Conservation (phyloP, 768 basidiomycete species). For the Podaxis mareebaensis region DNA sequence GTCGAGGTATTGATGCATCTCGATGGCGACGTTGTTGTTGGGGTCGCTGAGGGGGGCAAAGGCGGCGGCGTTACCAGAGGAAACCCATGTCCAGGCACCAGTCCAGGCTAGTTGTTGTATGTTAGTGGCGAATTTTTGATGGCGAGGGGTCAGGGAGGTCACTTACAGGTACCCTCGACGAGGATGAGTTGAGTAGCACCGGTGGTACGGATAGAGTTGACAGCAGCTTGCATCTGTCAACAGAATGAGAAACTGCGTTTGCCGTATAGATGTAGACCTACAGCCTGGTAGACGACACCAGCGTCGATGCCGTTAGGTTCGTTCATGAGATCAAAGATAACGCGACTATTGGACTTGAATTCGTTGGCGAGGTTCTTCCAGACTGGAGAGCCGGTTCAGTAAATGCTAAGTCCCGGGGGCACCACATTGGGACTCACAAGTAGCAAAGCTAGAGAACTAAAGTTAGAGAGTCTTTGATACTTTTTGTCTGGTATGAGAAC, state of each 20-base stretch:
- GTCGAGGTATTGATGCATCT: constrained; percentile 76
- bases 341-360: constrained; percentile 52
- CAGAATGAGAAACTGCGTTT: background rate
- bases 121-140: background rate
- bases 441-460: constrained; percentile 41
- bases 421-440: constrained; percentile 34
- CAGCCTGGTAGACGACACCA: constrained; percentile 48
- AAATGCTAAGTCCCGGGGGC: background rate
- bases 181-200: constrained; percentile 62
- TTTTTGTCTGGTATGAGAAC: constrained; percentile 19
- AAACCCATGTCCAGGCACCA: constrained; percentile 60
- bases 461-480: background rate
- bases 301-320: constrained; percentile 65
- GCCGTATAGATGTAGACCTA: constrained; percentile 20
- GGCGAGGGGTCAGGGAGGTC: background rate
- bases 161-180: constrained; percentile 36
- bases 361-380: constrained; percentile 57
- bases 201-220: constrained; percentile 62
- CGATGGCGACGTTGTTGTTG: constrained; percentile 60
- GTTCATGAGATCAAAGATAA: constrained; percentile 69
- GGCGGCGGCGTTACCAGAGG: constrained; percentile 55
- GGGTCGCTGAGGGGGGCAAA: constrained; percentile 57
- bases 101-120: constrained; percentile 45
- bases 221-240: constrained; percentile 57
- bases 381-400: constrained; percentile 31